These are phyloP conservation scores for Plasmodium ovale DNA, from an alignment of 169 alveolate genomes.

Conservation along the genomic window DNA sequence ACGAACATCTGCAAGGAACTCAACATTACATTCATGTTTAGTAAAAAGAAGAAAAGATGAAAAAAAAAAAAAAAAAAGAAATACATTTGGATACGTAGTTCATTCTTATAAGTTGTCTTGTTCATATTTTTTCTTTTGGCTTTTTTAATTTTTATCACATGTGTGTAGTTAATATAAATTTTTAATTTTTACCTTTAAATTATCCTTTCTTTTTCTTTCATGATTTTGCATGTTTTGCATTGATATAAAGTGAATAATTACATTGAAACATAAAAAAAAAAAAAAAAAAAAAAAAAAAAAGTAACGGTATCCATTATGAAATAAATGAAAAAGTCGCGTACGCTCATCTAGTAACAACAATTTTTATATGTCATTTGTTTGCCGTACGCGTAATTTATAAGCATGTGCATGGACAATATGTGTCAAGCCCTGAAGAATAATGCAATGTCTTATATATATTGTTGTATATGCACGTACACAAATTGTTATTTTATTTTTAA, in stretches of 20 bases:
- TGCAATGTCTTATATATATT: no score
- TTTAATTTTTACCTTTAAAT: slow-evolving; percentile 18
- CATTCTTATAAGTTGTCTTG: slow-evolving; percentile 2
- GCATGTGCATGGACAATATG: slow-evolving; percentile 4
- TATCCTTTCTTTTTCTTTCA: slow-evolving; percentile 11
- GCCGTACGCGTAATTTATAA: neutral
- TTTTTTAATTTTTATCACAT: slow-evolving; percentile 10
- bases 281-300: neutral
- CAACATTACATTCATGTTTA: slow-evolving; percentile 38
- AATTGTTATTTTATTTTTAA: neutral
- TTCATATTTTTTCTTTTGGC: slow-evolving; percentile 13
- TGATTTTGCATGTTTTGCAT: slow-evolving; percentile 7
- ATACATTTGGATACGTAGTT: neutral
- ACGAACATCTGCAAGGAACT: slow-evolving; percentile 57
- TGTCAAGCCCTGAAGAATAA: slow-evolving; percentile 10
- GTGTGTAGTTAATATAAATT: slow-evolving; percentile 1
- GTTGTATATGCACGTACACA: slow-evolving; percentile 5
- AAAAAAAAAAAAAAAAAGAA: neutral
- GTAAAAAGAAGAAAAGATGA: slow-evolving; percentile 35
- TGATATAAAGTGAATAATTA: slow-evolving; percentile 9
- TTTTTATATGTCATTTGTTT: slow-evolving; percentile 13
- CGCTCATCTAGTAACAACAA: neutral
- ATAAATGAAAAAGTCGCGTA: slow-evolving; percentile 8
- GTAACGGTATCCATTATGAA: no score
- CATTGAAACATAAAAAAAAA: neutral